These are phyloP conservation scores for Ehretia macrophylla DNA, from an alignment of 257 asterid species.

Conservation along the genomic window DNA sequence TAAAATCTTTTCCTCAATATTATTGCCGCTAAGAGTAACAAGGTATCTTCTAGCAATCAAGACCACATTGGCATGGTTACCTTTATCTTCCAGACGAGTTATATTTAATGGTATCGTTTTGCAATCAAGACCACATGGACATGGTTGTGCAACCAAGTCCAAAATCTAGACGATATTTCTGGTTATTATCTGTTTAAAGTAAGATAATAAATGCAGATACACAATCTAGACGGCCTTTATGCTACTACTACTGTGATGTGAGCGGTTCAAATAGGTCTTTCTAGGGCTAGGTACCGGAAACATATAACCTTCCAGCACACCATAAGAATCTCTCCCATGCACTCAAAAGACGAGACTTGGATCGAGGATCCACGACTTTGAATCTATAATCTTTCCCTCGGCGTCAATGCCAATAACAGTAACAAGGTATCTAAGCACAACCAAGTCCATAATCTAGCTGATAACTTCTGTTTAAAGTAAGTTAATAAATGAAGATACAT, in stretches of 20 bases:
- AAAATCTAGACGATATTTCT: slow-evolving; percentile 15
- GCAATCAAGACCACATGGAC: slow-evolving; percentile 97
- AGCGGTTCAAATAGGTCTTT: too few species aligned
- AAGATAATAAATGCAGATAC: neutral
- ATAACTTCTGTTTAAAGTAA: neutral
- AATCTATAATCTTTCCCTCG: slow-evolving; percentile 30
- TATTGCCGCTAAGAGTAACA: slow-evolving; percentile 83
- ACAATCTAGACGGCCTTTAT: neutral
- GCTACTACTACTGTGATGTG: too few species aligned
- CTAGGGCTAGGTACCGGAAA: too few species aligned
- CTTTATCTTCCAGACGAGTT: too few species aligned
- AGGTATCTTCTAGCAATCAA: slow-evolving; percentile 93
- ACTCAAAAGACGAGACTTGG: too few species aligned
- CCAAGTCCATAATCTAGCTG: slow-evolving; percentile 59
- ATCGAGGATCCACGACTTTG: too few species aligned
- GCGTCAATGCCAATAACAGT: slow-evolving; percentile 89
- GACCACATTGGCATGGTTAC: slow-evolving; percentile 74
- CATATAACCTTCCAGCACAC: too few species aligned
- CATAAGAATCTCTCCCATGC: too few species aligned
- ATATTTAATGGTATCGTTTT: too few species aligned
- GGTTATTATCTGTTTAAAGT: neutral
- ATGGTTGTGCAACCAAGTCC: slow-evolving; percentile 75
- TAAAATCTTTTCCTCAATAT: slow-evolving; percentile 50
- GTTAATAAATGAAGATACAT: neutral
- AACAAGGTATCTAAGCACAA: slow-evolving; percentile 88